Evolutionary conservation across 768 basidiomycete genomes (phyloP).

Genomic region (Lentinula lateritia): DNA sequence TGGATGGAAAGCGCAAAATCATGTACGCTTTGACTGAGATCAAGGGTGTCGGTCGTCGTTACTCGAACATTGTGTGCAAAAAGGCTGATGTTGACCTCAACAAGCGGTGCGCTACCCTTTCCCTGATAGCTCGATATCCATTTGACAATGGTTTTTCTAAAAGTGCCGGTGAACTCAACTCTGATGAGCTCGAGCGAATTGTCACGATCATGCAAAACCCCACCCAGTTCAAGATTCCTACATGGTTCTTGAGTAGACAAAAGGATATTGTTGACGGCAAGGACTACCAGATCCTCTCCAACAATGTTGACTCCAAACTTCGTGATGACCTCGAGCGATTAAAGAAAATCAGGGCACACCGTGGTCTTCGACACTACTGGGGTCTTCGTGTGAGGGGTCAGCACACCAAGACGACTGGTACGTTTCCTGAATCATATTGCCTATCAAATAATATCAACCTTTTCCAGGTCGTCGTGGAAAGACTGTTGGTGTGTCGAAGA

Average conservation of each 20-base stretch:
- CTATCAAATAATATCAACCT: slow-evolving; percentile 1
- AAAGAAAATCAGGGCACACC: slow-evolving; percentile 98
- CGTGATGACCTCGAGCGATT: slow-evolving; percentile 97
- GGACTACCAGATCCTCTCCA: slow-evolving; percentile 92
- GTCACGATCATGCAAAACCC: slow-evolving; percentile 99
- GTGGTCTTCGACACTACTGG: slow-evolving; percentile 90
- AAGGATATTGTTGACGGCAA: slow-evolving; percentile 98
- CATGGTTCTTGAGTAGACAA: slow-evolving; percentile 99
- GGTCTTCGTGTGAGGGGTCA: slow-evolving; percentile 95
- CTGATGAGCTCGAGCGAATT: slow-evolving; percentile 97
- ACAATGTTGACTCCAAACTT: slow-evolving; percentile 94
- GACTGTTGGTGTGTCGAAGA: slow-evolving; percentile 96
- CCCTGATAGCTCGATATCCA: neutral
- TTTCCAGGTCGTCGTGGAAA: slow-evolving; percentile 83
- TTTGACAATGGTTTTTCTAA: slow-evolving; percentile 3
- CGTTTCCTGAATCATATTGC: slow-evolving; percentile 17
- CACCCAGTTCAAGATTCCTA: slow-evolving; percentile 98
- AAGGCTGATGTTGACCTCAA: slow-evolving; percentile 98
- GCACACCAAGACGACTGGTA: slow-evolving; percentile 98
- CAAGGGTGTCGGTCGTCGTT: slow-evolving; percentile 99
- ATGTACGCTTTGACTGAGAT: slow-evolving; percentile 99
- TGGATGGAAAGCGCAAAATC: slow-evolving; percentile 98
- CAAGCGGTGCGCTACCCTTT: slow-evolving; percentile 74
- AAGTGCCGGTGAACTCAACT: slow-evolving; percentile 98
- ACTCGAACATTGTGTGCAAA: slow-evolving; percentile 99